Percentiles rank a stretch among this genome's conserved stretches.
These are phyloP conservation scores for Lodderomyces beijingensis DNA, from an alignment of 1,139 yeast species.

Conservation along the genomic window DNA sequence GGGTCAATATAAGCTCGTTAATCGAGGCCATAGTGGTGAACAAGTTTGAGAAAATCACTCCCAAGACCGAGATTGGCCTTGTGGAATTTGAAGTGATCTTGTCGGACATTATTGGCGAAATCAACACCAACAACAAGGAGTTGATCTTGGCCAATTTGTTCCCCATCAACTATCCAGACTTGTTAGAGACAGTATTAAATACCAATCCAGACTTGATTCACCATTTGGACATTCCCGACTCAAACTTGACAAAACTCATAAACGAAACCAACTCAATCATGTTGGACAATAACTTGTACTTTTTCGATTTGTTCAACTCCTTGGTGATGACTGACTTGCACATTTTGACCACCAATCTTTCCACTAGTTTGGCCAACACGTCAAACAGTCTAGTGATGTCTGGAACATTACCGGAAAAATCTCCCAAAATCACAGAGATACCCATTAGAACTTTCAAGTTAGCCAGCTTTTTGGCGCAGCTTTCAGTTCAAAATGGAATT, in stretches of 20 bases:
- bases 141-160: constrained; percentile 42
- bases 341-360: constrained; percentile 28
- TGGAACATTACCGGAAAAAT: constrained; percentile 8
- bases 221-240: constrained; percentile 35
- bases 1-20: constrained; percentile 53
- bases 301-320: constrained; percentile 26
- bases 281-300: constrained; percentile 24
- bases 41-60: constrained; percentile 62
- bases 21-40: constrained; percentile 56
- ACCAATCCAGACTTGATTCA: constrained; percentile 42
- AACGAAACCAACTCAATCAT: constrained; percentile 39
- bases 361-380: constrained; percentile 15
- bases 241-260: constrained; percentile 42
- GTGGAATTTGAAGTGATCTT: constrained; percentile 47
- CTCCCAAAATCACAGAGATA: constrained; percentile 17
- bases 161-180: constrained; percentile 38
- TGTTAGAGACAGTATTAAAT: constrained; percentile 41
- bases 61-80: constrained; percentile 65
- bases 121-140: constrained; percentile 37
- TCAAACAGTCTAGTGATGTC: constrained; percentile 11
- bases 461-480: constrained; percentile 65
- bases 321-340: constrained; percentile 26
- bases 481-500: constrained; percentile 61
- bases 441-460: constrained; percentile 43
- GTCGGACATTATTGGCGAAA: constrained; percentile 23